These are phyloP conservation scores for Stenocarpella maydis DNA, from an alignment of 2,329 filamentous ascomycete species.

Conservation along the genomic window DNA sequence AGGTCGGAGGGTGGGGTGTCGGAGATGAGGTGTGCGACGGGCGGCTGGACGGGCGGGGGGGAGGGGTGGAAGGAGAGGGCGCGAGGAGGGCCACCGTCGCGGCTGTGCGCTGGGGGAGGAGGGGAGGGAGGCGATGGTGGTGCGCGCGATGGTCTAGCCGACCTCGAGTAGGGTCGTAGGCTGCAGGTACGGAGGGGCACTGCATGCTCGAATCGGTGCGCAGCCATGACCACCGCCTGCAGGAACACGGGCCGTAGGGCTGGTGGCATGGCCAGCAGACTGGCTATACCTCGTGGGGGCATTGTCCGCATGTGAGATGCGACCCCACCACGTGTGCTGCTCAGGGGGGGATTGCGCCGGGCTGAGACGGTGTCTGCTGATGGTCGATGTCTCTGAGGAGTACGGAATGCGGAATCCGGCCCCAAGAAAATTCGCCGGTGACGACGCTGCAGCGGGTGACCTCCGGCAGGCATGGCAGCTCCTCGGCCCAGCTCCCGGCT, in stretches of 20 bases:
- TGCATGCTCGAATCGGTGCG: neutral
- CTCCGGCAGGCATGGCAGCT: conserved; percentile 7
- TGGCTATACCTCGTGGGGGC: conserved; percentile 34
- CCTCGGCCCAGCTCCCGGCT: neutral
- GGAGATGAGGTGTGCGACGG: conserved; percentile 36
- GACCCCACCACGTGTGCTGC: conserved; percentile 28
- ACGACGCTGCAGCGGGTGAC: conserved; percentile 28
- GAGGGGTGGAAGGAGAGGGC: conserved; percentile 43
- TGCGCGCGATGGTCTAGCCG: conserved; percentile 4
- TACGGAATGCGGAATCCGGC: too few species aligned
- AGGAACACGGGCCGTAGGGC: conserved; percentile 38
- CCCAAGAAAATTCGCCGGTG: conserved; percentile 29
- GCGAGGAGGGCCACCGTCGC: conserved; percentile 30
- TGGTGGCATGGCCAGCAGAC: conserved; percentile 39
- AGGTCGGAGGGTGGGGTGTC: conserved; percentile 37
- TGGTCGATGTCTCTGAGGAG: conserved; percentile 5
- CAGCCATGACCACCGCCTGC: conserved; percentile 33
- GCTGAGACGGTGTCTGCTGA: conserved; percentile 11
- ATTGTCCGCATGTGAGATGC: conserved; percentile 34
- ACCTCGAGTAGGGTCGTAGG: conserved; percentile 5
- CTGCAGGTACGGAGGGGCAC: conserved; percentile 17
- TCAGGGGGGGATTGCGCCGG: neutral
- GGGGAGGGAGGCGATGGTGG: neutral
- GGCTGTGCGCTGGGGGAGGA: neutral
- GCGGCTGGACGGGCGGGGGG: conserved; percentile 38